Evolutionary conservation across 2,329 filamentous ascomycete genomes (phyloP).

Genomic region (Grosmannia serpens): DNA sequence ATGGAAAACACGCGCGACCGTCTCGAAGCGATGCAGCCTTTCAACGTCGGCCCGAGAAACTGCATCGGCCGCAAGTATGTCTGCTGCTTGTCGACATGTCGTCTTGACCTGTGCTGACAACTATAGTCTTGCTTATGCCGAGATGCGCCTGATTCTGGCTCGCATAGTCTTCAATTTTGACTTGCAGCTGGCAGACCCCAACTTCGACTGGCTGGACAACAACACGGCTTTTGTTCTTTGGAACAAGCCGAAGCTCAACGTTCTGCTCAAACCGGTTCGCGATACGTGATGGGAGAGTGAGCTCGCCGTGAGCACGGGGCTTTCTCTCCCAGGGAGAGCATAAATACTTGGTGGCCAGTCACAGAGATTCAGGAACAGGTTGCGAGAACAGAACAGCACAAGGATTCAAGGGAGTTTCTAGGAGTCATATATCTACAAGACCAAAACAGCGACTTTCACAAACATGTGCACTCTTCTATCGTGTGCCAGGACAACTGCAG

Average conservation of each 20-base stretch:
- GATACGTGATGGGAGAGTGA: not conserved
- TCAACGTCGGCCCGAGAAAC: constrained; percentile 33
- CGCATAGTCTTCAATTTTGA: not conserved
- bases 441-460: no score
- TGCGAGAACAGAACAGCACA: no score
- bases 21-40: constrained; percentile 32
- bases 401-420: no score
- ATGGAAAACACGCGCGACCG: constrained; percentile 26
- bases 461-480: no score
- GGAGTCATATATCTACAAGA: no score
- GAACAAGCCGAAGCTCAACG: not conserved
- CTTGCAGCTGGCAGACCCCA: not conserved
- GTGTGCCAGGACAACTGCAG: no score
- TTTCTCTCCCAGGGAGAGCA: no score
- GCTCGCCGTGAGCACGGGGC: not conserved
- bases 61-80: constrained; percentile 38
- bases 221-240: not conserved
- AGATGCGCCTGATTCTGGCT: constrained; percentile 3
- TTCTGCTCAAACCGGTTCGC: not conserved
- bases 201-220: not conserved
- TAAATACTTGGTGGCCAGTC: no score
- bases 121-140: constrained; percentile 6
- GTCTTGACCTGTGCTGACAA: not conserved
- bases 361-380: no score
- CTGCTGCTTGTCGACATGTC: not conserved